Evolutionary conservation across 352 stramenopile genomes (phyloP).

Genomic region (Phytopythium helicoides): DNA sequence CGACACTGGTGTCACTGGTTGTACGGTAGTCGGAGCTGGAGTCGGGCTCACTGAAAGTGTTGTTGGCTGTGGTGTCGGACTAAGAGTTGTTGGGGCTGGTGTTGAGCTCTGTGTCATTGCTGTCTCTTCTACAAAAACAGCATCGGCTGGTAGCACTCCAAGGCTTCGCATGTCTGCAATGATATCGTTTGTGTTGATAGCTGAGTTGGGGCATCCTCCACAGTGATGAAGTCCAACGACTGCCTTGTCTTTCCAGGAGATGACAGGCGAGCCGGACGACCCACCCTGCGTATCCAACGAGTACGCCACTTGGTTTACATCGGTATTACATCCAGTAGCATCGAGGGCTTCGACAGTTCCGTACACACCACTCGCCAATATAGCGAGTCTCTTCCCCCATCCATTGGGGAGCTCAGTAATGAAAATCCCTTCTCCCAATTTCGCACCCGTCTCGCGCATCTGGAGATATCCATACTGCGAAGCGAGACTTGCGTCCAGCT

Average conservation of each 20-base stretch:
- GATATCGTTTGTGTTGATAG: constrained; percentile 67
- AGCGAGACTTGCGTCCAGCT: constrained; percentile 49
- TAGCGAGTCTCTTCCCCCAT: constrained; percentile 50
- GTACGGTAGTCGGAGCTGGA: constrained; percentile 1
- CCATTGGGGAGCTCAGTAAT: constrained; percentile 61
- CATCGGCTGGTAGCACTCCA: constrained; percentile 41
- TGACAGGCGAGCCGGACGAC: constrained; percentile 67
- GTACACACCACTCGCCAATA: constrained; percentile 36
- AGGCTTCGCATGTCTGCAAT: constrained; percentile 40
- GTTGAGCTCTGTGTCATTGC: constrained; percentile 9
- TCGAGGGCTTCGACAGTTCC: constrained; percentile 45
- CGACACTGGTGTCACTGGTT: constrained; percentile 2
- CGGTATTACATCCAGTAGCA: constrained; percentile 26
- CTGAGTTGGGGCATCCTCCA: constrained; percentile 71
- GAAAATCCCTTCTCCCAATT: constrained; percentile 55
- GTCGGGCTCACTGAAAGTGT: constrained; percentile 9
- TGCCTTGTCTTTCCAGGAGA: constrained; percentile 51
- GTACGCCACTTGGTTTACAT: constrained; percentile 58
- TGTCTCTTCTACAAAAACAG: constrained; percentile 20
- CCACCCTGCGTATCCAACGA: constrained; percentile 66
- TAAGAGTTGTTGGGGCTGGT: constrained; percentile 4
- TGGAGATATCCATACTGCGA: constrained; percentile 55
- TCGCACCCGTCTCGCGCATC: constrained; percentile 42
- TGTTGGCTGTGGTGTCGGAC: constrained; percentile 13
- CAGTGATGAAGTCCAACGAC: constrained; percentile 77